A percentile compares a stretch with the other conserved stretches of the same genome.
Conservation (phyloP, 169 alveolate genomes). For the Plasmodium relictum region DNA sequence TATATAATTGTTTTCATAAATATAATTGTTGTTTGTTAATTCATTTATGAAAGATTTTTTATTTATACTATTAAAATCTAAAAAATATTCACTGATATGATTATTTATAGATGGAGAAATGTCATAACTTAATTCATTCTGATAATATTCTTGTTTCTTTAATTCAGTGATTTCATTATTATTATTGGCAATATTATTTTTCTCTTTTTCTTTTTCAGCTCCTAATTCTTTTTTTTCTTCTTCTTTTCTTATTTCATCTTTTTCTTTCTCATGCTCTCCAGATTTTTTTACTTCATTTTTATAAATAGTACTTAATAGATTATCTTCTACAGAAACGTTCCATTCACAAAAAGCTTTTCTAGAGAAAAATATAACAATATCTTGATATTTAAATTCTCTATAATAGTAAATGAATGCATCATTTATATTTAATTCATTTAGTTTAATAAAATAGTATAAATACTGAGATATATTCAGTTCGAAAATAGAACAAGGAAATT, state of each 20-base stretch:
- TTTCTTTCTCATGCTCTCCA: background rate
- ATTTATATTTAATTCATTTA: slow-evolving; percentile 46
- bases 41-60: slow-evolving; percentile 11
- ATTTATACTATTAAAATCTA: background rate
- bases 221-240: background rate
- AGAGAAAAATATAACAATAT: slow-evolving; percentile 40
- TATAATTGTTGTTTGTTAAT: slow-evolving; percentile 32
- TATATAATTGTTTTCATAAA: slow-evolving; percentile 38
- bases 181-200: background rate
- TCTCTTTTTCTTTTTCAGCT: background rate
- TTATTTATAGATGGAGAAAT: background rate
- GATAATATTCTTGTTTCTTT: background rate
- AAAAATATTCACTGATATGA: background rate
- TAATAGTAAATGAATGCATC: slow-evolving; percentile 66
- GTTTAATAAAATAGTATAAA: slow-evolving; percentile 48
- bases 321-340: background rate
- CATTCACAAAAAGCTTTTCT: slow-evolving; percentile 37
- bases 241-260: background rate
- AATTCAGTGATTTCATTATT: background rate
- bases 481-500: slow-evolving; percentile 66
- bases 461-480: slow-evolving; percentile 42
- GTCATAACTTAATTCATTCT: background rate
- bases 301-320: background rate
- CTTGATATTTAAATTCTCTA: slow-evolving; percentile 47
- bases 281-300: background rate